phyloP scores from a whole-genome alignment of 2,329 filamentous ascomycete species.

The Clarireedia sp. region DNA sequence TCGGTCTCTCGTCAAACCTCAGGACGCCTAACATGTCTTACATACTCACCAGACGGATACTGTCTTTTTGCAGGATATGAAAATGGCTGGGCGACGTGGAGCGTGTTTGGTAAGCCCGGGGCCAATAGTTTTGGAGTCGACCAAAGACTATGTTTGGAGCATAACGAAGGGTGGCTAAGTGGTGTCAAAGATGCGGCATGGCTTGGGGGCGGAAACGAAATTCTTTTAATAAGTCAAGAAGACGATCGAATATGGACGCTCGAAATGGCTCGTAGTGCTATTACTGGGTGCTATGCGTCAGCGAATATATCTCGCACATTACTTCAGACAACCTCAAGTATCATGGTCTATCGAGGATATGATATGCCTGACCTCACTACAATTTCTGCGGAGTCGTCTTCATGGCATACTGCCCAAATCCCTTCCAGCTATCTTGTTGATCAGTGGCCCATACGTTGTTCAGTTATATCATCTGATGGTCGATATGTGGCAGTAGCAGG shows the following conservation, averaged over 20 bases:
- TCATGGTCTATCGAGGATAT: conserved; percentile 91
- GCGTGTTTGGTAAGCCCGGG: conserved; percentile 87
- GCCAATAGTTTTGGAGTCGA: conserved; percentile 77
- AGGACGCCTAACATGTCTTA: conserved; percentile 65
- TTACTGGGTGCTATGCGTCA: conserved; percentile 83
- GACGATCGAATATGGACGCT: conserved; percentile 78
- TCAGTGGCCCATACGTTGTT: conserved; percentile 87
- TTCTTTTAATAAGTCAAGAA: conserved; percentile 62
- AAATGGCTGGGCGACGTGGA: conserved; percentile 92
- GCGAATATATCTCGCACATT: conserved; percentile 86
- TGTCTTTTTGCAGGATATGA: conserved; percentile 91
- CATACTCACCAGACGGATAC: conserved; percentile 91
- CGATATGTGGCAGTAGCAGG: conserved; percentile 96
- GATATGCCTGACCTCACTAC: conserved; percentile 84
- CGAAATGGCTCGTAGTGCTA: conserved; percentile 90
- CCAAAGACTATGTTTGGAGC: conserved; percentile 50
- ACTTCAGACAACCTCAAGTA: conserved; percentile 76
- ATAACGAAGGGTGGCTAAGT: conserved; percentile 76
- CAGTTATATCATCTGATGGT: conserved; percentile 84
- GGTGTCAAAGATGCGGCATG: conserved; percentile 73
- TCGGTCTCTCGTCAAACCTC: conserved; percentile 60
- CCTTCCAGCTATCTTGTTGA: conserved; percentile 77
- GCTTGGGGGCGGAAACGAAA: conserved; percentile 80
- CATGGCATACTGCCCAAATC: conserved; percentile 92
- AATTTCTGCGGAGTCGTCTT: conserved; percentile 80